A percentile compares a stretch with the other conserved stretches of the same genome.
These are phyloP conservation scores for Plenodomus lindquistii DNA, from an alignment of 2,329 filamentous ascomycete genomes.

Conservation along the genomic window DNA sequence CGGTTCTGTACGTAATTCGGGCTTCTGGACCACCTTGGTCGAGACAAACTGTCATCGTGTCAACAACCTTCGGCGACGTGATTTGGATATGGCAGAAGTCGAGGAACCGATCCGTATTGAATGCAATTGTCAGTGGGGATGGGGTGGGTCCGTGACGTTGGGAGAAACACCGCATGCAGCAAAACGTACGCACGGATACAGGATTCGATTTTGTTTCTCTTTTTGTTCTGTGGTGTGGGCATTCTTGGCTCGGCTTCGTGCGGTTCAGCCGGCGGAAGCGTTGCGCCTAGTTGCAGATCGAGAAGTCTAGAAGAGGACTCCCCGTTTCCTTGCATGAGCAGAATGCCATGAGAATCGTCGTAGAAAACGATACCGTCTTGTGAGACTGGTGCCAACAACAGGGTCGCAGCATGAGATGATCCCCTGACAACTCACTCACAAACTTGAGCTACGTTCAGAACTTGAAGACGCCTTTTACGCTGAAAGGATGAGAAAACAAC, in stretches of 20 bases:
- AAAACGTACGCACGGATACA: slow-evolving; percentile 9
- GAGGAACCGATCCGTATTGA: slow-evolving; percentile 2
- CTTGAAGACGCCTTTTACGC: not conserved
- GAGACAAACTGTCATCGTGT: slow-evolving; percentile 27
- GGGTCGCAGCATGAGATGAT: slow-evolving; percentile 8
- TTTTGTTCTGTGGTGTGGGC: slow-evolving; percentile 10
- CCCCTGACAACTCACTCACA: not conserved
- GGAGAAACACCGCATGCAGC: slow-evolving; percentile 15
- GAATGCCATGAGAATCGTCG: too few relatives aligned
- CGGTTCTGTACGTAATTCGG: slow-evolving; percentile 29
- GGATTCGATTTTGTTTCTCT: slow-evolving; percentile 15
- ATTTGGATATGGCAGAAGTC: slow-evolving; percentile 7
- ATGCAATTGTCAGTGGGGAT: not conserved
- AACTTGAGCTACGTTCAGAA: not conserved
- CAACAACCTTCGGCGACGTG: not conserved
- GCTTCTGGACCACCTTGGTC: slow-evolving; percentile 11
- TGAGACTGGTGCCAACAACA: slow-evolving; percentile 16
- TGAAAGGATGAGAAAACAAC: not conserved
- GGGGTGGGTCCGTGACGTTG: slow-evolving; percentile 19
- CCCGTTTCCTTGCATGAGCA: slow-evolving; percentile 26
- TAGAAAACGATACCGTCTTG: slow-evolving; percentile 9
- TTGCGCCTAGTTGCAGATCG: slow-evolving; percentile 25
- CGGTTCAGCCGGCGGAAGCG: slow-evolving; percentile 22
- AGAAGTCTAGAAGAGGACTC: slow-evolving; percentile 29
- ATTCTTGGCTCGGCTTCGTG: slow-evolving; percentile 29